Conservation (phyloP, 257 asterid genomes). For the Agastache rugosa region DNA sequence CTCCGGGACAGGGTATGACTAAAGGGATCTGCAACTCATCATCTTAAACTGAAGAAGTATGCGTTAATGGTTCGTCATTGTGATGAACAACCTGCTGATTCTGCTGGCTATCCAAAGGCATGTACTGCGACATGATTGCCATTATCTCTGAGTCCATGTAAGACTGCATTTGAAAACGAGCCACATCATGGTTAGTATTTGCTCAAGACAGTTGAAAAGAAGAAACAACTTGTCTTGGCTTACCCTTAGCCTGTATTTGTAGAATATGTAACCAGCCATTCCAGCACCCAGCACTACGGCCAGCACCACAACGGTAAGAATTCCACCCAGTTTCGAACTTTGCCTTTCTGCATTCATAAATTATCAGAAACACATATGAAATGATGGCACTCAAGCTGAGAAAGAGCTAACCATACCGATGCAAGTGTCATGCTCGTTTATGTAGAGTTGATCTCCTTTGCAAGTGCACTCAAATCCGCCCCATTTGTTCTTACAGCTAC, state of each 20-base stretch:
- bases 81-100: slow-evolving; percentile 70
- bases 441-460: slow-evolving; percentile 67
- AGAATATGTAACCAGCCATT: slow-evolving; percentile 78
- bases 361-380: neutral
- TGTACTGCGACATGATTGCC: slow-evolving; percentile 98
- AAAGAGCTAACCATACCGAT: slow-evolving; percentile 56
- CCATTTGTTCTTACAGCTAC: slow-evolving; percentile 82
- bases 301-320: slow-evolving; percentile 56
- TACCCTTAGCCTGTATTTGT: slow-evolving; percentile 92
- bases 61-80: slow-evolving; percentile 62
- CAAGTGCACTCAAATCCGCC: slow-evolving; percentile 84
- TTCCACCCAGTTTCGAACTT: slow-evolving; percentile 58
- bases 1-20: neutral
- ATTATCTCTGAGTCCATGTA: slow-evolving; percentile 97
- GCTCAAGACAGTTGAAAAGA: neutral
- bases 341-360: slow-evolving; percentile 62
- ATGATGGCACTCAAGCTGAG: neutral
- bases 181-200: neutral
- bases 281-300: slow-evolving; percentile 60
- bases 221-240: neutral
- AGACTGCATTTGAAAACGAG: slow-evolving; percentile 54
- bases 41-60: slow-evolving; percentile 52
- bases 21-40: neutral
- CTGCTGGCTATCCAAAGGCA: slow-evolving; percentile 90
- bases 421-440: slow-evolving; percentile 81